These are phyloP conservation scores for Noccaea caerulescens DNA, from an alignment of 345 rosid genomes.

Conservation along the genomic window DNA sequence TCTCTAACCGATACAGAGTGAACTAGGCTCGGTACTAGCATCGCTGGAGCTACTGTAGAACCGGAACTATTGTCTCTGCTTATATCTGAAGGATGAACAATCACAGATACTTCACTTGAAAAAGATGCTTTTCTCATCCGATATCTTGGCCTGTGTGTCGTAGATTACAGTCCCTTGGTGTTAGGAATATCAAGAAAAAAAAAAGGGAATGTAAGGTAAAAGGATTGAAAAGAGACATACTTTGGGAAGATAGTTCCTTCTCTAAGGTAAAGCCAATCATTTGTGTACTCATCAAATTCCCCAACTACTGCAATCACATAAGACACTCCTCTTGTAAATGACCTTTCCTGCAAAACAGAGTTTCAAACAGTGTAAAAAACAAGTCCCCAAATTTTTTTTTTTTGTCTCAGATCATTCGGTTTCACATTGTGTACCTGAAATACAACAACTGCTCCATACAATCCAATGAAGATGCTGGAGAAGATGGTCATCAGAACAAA, in stretches of 20 bases:
- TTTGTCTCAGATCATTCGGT: neutral
- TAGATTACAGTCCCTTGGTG: slow-evolving; percentile 26
- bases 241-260: slow-evolving; percentile 87
- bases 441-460: slow-evolving; percentile 74
- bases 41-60: slow-evolving; percentile 62
- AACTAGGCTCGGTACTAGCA: slow-evolving; percentile 72
- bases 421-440: slow-evolving; percentile 54
- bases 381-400: too few species aligned
- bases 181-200: slow-evolving; percentile 1
- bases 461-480: slow-evolving; percentile 69
- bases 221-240: slow-evolving; percentile 48
- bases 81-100: slow-evolving; percentile 44
- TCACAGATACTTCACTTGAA: slow-evolving; percentile 57
- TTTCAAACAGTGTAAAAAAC: neutral
- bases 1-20: slow-evolving; percentile 76
- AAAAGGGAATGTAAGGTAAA: slow-evolving; percentile 6
- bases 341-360: slow-evolving; percentile 66
- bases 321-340: slow-evolving; percentile 71
- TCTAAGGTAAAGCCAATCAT: slow-evolving; percentile 81
- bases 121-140: slow-evolving; percentile 54
- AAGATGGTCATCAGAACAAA: slow-evolving; percentile 61
- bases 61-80: slow-evolving; percentile 42
- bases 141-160: slow-evolving; percentile 73
- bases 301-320: slow-evolving; percentile 91
- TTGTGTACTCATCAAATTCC: slow-evolving; percentile 87